Evolutionary conservation across 495 filamentous ascomycete genomes (phyloP), one percentile per base, ranked within the genome.

Genomic region (Parachaetomium inaequale): DNA sequence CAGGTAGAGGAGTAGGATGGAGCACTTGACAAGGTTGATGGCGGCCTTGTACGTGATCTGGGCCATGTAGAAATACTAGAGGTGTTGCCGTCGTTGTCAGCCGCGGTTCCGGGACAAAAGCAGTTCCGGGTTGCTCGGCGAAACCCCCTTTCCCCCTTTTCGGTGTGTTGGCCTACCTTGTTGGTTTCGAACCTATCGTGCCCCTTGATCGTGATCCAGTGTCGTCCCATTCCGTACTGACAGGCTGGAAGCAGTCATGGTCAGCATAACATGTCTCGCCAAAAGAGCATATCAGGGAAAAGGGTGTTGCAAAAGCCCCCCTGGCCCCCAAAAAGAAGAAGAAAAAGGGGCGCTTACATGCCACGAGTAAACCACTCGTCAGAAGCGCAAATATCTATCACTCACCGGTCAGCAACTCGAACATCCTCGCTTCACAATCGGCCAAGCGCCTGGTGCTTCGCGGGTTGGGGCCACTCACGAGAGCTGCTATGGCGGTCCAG

Each of bases 1-100:
- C 7, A 73, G 63, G 31, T 73, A 75, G 50, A 75, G 71, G 11
- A 75, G 63, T 17, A 73, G 58, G 50, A 71, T 71, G 40, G 67
- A 66, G 12, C 62, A 31, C 54, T 75, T 75, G 52, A 69, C 68
- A 4, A 73, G 62, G 63, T 70, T 69, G 53, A 73, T 66, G 51
- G 65, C 66, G 15, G 69, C 59, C 58, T 71, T 73, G 66, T 73
- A 73, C 34, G 68, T 68, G 19, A 65, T 60, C 58, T 73, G 70
- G 4, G 70, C 68, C 21, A 69, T 61, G 58, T 67, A 73, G 47
- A 69, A 73, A 2, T 65, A 58, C 70, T 70, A 32, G 34, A 46
- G 15, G 28, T 34, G 51, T 54, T 54, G 51, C 31, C 51, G 51
- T 25, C 31, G 12, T 23, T 32, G 31, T 36, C 31, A 54, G 31